Base-by-base conservation (phyloP, 1,284 basidiomycete genomes). In the Cutaneotrichosporon arboriforme region DNA sequence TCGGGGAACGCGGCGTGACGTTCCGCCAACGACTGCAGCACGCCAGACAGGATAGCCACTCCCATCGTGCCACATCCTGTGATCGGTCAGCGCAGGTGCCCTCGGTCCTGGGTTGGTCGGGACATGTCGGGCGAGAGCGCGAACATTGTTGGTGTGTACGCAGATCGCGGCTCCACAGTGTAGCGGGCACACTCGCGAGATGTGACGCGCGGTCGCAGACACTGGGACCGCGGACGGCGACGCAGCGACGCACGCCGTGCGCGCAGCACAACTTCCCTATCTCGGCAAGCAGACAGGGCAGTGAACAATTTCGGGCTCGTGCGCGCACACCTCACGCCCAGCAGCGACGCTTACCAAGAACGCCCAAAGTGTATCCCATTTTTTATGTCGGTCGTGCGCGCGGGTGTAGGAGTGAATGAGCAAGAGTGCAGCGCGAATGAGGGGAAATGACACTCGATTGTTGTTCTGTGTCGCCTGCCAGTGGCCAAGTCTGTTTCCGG, bases 61-160 rank as follows among this genome's bases (percentile, higher is more conserved):
- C 96, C 96, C 96, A 99, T 98, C 8, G 96, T 98, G 54, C 96
- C 96, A 76, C 96, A 98, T 81, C 92, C 92, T 90, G 49, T 20
- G 37, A 26, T 54, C 17, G 33, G 45, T 9, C 26, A 31, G 26
- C 26, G 5, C 26, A 5, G 26, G 26, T 7, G 26, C 7, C 26
- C 7, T 31, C 10, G 26, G 26, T 8, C 26, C 7, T 5, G 26
- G 26, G 26, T 31, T 31, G 26, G 7, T 31, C 26, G 26, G 26
- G 26, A 31, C 26, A 31, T 31, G 5, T 31, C 26, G 26, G 26
- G 26, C 10, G 7, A 10, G 7, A 7, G 26, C 26, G 26, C 26
- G 26, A 5, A 31, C 7, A 31, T 31, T 18, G 15, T 8, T 20
- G 15, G 20, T 39, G 8, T 31, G 26, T 7, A 10, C 26, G 26